These are phyloP conservation scores for Saprolegnia diclina DNA, from an alignment of 352 stramenopile species.

Conservation along the genomic window DNA sequence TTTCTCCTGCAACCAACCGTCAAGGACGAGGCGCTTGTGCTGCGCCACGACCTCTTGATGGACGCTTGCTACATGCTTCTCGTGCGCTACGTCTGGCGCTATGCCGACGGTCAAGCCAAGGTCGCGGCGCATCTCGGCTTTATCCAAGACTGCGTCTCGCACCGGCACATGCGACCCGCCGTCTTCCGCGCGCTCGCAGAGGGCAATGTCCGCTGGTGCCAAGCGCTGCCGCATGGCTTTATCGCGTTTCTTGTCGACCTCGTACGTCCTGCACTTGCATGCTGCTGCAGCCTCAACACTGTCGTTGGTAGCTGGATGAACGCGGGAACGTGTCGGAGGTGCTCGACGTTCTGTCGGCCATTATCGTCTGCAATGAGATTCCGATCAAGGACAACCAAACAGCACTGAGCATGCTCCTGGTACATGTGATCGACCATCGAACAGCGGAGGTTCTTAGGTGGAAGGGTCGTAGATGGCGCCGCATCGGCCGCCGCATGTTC, in stretches of 20 bases:
- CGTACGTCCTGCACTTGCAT: not conserved
- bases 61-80: constrained; percentile 6
- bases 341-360: not conserved
- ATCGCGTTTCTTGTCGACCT: not conserved
- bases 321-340: not conserved
- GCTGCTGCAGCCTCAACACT: not conserved
- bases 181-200: not conserved
- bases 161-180: not conserved
- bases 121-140: not conserved
- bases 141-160: not conserved
- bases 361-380: constrained; percentile 2
- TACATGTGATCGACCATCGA: not conserved
- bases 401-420: not conserved
- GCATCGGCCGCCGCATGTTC: not conserved
- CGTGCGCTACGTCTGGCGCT: not conserved
- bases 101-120: not conserved
- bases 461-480: not conserved
- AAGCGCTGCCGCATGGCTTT: not conserved
- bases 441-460: too few species aligned
- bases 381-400: constrained; percentile 19
- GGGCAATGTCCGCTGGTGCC: not conserved
- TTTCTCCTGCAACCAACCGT: not conserved
- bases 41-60: not conserved
- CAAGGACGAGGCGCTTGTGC: not conserved
- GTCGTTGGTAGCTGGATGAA: constrained; percentile 2